Conservation (phyloP, 345 rosid species). For the Populus ilicifolia region DNA sequence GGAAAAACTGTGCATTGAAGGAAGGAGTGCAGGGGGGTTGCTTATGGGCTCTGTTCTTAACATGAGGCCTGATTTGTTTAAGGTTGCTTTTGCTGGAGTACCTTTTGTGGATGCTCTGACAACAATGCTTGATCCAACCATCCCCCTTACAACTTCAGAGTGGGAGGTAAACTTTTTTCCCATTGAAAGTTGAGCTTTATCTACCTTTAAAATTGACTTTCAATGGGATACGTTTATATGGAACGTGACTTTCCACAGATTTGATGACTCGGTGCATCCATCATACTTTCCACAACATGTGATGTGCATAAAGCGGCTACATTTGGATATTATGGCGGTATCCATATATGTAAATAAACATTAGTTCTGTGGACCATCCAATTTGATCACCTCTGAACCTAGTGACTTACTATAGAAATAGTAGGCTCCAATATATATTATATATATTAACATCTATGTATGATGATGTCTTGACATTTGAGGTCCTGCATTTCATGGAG, state of each 20-base stretch:
- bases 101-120: slow-evolving; percentile 94
- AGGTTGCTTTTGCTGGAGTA: slow-evolving; percentile 84
- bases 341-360: too few relatives aligned
- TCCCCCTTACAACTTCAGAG: slow-evolving; percentile 94
- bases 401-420: too few relatives aligned
- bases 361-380: too few relatives aligned
- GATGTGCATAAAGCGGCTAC: too few relatives aligned
- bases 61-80: slow-evolving; percentile 95
- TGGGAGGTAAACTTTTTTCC: slow-evolving; percentile 67
- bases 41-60: slow-evolving; percentile 90
- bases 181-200: not conserved
- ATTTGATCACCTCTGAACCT: too few relatives aligned
- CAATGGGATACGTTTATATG: not conserved
- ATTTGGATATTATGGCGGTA: too few relatives aligned
- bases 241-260: not conserved
- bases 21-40: slow-evolving; percentile 97
- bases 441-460: too few relatives aligned
- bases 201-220: not conserved
- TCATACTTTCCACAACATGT: too few relatives aligned
- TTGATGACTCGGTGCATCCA: not conserved
- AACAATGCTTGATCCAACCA: slow-evolving; percentile 93
- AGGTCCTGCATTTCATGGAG: too few relatives aligned
- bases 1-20: slow-evolving; percentile 77
- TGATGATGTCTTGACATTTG: too few relatives aligned
- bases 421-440: too few relatives aligned